Base-by-base conservation (phyloP, 2,329 filamentous ascomycete genomes). In the Talaromyces islandicus region DNA sequence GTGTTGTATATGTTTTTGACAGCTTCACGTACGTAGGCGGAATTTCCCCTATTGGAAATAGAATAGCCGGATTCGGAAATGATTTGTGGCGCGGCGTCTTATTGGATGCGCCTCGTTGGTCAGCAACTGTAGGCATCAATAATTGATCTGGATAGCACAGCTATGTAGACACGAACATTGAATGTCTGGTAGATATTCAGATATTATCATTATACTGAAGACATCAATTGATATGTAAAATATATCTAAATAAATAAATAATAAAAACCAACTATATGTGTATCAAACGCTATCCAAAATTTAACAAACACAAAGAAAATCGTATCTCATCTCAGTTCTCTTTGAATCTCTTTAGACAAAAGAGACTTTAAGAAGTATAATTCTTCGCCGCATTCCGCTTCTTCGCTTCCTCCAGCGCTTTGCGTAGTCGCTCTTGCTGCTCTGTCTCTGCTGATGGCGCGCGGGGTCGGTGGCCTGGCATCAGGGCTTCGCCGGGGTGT, bases 321-420 rank as follows among this genome's bases (percentile, higher is more conserved):
- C 54, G 32, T 54, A 54, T n/a, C 27, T 56, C 54, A 41, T 38
- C 29, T 35, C 55, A 19, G 32, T 10, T 10, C 7, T 21, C n/a
- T 19, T 43, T 6, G n/a, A 52, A 3, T 3, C 25, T 27, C 25
- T 27, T 27, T 48, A 10, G 38, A 19, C 6, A 6, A 7, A 43
- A 43, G 38, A 19, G n/a, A 14, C 21, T 21, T 52, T 24, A 61
- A 60, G 52, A 65, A 56, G 64, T 59, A 50, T 64, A 66, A 51
- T 58, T 62, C 43, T 69, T 72, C 32, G 70, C 71, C 6, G 75
- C 80, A 70, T 85, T 84, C 63, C 82, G 75, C 70, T 73, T 77
- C 72, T 83, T 84, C 9, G 82, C 82, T 60, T 79, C 77, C 62
- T 83, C 80, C 58, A 84, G 67, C 32, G 81, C 81, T 63, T 71